A percentile compares a stretch with the other conserved stretches of the same genome.
Evolutionary conservation across 106 monocot genomes (phyloP).

Genomic region (Narthecium ossifragum): DNA sequence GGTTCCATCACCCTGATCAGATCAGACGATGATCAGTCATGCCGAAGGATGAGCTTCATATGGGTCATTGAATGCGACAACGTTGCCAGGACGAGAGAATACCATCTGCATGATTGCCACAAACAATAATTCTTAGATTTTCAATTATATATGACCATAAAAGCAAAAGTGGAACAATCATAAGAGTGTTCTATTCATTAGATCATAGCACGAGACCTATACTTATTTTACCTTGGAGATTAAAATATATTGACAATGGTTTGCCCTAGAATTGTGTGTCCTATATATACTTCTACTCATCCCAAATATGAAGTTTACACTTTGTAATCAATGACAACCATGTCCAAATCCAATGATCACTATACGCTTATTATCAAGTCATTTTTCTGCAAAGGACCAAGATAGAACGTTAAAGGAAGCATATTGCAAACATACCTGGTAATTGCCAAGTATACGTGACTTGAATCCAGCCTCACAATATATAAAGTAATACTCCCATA

Average conservation of each 20-base stretch:
- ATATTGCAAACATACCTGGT: slow-evolving; percentile 44
- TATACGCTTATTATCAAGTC: background rate
- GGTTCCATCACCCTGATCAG: no score
- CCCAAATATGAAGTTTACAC: background rate
- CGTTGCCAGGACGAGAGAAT: slow-evolving; percentile 33
- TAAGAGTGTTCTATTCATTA: background rate
- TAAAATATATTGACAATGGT: no score
- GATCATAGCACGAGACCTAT: no score
- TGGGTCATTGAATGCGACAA: slow-evolving; percentile 23
- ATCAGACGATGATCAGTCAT: no score
- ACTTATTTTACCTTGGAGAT: no score
- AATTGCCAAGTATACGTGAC: slow-evolving; percentile 69
- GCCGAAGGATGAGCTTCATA: slow-evolving; percentile 11
- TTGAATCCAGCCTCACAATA: slow-evolving; percentile 94
- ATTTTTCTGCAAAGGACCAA: background rate
- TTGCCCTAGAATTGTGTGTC: no score
- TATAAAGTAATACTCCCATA: slow-evolving; percentile 94
- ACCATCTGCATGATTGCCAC: slow-evolving; percentile 17
- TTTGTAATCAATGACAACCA: background rate
- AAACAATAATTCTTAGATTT: background rate
- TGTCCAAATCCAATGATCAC: no score
- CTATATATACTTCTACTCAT: background rate
- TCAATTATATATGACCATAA: background rate
- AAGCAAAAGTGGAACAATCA: no score
- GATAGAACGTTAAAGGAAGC: background rate